Conservation (phyloP, 495 filamentous ascomycete genomes). For the Lepidopterella palustris region DNA sequence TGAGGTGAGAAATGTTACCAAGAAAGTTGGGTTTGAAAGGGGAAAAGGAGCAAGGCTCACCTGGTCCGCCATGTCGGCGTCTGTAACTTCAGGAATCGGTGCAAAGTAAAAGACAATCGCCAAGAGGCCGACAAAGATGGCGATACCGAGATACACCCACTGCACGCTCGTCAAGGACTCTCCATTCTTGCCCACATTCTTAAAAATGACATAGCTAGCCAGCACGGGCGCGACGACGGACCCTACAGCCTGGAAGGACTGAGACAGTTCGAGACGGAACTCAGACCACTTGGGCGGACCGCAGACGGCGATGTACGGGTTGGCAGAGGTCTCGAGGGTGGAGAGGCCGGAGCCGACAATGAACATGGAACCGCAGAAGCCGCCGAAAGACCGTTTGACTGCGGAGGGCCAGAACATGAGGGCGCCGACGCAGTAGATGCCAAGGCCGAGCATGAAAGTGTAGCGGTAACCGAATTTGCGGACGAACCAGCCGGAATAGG, state of each 20-base stretch:
- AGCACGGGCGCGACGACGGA: constrained; percentile 58
- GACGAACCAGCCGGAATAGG: constrained; percentile 60
- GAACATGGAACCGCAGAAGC: constrained; percentile 64
- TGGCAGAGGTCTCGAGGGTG: constrained; percentile 66
- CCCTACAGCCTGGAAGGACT: constrained; percentile 64
- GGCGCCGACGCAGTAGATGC: constrained; percentile 55
- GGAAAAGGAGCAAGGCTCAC: neutral
- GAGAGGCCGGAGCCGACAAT: constrained; percentile 64
- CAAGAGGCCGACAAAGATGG: constrained; percentile 59
- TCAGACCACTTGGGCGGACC: constrained; percentile 63
- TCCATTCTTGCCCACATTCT: constrained; percentile 44
- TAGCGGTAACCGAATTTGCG: constrained; percentile 57
- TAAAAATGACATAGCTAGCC: constrained; percentile 62
- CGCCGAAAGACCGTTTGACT: constrained; percentile 56
- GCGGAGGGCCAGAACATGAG: constrained; percentile 58
- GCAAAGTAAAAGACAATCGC: constrained; percentile 59
- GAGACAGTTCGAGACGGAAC: constrained; percentile 61
- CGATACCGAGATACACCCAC: constrained; percentile 70
- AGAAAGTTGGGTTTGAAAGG: neutral
- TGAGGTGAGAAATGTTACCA: no score
- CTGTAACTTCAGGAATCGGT: constrained; percentile 64
- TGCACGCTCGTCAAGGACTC: constrained; percentile 54
- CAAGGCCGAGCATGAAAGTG: constrained; percentile 54
- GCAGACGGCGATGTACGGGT: constrained; percentile 64
- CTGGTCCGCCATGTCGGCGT: constrained; percentile 59